Evolutionary conservation across 208 protist species (phyloP).

Genomic region (Strigomonas culicis): DNA sequence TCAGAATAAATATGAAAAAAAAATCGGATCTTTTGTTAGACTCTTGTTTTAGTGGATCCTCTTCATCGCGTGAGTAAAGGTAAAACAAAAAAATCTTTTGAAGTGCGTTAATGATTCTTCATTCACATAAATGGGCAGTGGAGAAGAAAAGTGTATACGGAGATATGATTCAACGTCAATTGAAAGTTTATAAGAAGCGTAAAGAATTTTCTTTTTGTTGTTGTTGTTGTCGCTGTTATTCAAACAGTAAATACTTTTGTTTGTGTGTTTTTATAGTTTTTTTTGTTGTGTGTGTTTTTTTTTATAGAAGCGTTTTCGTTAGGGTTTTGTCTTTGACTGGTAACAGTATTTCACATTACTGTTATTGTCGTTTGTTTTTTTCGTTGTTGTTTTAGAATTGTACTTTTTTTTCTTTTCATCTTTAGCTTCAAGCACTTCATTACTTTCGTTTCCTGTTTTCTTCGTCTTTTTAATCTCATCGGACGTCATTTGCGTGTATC

Average conservation of each 20-base stretch:
- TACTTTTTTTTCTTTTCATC: conserved; percentile 7
- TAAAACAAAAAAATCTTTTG: too few relatives aligned
- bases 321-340: neutral
- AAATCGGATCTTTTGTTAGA: neutral
- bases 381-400: neutral
- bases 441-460: conserved; percentile 5
- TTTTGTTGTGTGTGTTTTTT: neutral
- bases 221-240: conserved; percentile 14
- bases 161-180: neutral
- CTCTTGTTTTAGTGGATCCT: conserved; percentile 1
- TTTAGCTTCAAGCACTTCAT: conserved; percentile 1
- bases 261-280: neutral
- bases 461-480: neutral
- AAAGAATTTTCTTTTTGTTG: neutral
- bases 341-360: neutral
- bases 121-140: too few relatives aligned
- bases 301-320: neutral
- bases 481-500: neutral
- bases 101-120: too few relatives aligned
- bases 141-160: neutral
- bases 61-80: too few relatives aligned
- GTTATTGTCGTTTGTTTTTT: conserved; percentile 4
- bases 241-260: neutral
- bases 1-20: neutral
- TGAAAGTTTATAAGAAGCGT: too few relatives aligned